Evolutionary conservation across 2,329 filamentous ascomycete genomes (phyloP).

Genomic region (Diaporthe sp.): DNA sequence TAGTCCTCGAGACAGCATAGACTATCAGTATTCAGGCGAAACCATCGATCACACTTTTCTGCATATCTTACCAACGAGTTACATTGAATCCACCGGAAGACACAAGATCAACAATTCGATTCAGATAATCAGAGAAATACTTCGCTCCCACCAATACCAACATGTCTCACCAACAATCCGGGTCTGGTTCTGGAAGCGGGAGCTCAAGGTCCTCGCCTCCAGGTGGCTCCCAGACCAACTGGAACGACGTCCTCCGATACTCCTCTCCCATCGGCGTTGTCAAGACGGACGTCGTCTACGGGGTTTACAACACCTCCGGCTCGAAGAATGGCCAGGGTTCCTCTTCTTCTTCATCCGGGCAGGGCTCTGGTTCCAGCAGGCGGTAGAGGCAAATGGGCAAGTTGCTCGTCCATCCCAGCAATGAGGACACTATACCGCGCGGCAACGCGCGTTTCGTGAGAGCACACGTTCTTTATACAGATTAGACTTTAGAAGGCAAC

Average conservation of each 20-base stretch:
- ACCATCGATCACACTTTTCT: too few species aligned
- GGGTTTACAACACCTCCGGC: constrained; percentile 37
- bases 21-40: not conserved
- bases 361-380: constrained; percentile 6
- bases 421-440: not conserved
- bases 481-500: not conserved
- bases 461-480: not conserved
- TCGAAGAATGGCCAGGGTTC: not conserved
- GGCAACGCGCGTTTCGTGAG: not conserved
- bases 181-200: constrained; percentile 9
- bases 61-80: not conserved
- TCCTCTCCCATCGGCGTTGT: constrained; percentile 46
- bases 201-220: not conserved
- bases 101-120: too few species aligned
- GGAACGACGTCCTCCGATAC: constrained; percentile 44
- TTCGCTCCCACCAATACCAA: not conserved
- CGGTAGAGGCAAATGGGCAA: not conserved
- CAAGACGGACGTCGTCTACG: constrained; percentile 45
- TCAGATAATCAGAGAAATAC: not conserved
- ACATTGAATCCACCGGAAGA: too few species aligned
- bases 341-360: not conserved
- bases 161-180: constrained; percentile 23
- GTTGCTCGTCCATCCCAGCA: not conserved
- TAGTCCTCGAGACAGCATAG: not conserved
- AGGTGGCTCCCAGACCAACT: constrained; percentile 38